These are phyloP conservation scores for Phaseolus lunatus DNA, from an alignment of 306 rosid genomes.

Conservation along the genomic window DNA sequence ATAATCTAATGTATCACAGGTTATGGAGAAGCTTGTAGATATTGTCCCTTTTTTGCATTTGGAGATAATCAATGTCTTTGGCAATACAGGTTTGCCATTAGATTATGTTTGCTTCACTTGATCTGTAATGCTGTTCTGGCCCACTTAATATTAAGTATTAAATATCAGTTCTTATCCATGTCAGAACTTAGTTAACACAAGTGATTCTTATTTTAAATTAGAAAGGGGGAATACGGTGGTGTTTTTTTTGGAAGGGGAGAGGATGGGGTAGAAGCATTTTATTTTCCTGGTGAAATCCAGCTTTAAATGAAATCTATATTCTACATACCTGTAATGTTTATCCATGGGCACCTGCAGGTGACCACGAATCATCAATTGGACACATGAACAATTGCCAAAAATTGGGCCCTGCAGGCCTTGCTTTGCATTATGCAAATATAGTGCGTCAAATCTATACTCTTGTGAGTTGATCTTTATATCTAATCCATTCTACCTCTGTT, in stretches of 20 bases:
- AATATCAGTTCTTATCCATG: not conserved
- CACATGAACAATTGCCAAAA: conserved; percentile 52
- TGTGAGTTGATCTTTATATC: conserved; percentile 56
- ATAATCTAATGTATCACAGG: conserved; percentile 59
- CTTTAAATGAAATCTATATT: conserved; percentile 28
- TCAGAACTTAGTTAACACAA: conserved; percentile 4
- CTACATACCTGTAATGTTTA: conserved; percentile 14
- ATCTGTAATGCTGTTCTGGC: conserved; percentile 18
- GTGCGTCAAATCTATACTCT: conserved; percentile 82
- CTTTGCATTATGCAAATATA: conserved; percentile 86
- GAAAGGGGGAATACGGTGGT: not conserved
- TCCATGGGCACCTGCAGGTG: conserved; percentile 56
- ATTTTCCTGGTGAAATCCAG: conserved; percentile 18
- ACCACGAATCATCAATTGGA: conserved; percentile 49
- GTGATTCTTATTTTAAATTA: conserved; percentile 18
- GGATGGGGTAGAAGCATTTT: not conserved
- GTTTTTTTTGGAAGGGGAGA: not conserved
- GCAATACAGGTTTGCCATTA: conserved; percentile 56
- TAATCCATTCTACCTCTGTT: conserved; percentile 27
- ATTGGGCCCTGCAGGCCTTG: conserved; percentile 83
- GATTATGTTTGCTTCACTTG: conserved; percentile 34
- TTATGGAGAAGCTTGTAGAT: conserved; percentile 75
- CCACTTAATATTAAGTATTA: not conserved
- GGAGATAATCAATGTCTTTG: conserved; percentile 65
- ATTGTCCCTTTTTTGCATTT: conserved; percentile 62